Percentiles rank a stretch among this genome's conserved stretches.
Evolutionary conservation across 225 moss, liverwort and hornwort genomes (phyloP).

Genomic region (Takakia lepidozioides): DNA sequence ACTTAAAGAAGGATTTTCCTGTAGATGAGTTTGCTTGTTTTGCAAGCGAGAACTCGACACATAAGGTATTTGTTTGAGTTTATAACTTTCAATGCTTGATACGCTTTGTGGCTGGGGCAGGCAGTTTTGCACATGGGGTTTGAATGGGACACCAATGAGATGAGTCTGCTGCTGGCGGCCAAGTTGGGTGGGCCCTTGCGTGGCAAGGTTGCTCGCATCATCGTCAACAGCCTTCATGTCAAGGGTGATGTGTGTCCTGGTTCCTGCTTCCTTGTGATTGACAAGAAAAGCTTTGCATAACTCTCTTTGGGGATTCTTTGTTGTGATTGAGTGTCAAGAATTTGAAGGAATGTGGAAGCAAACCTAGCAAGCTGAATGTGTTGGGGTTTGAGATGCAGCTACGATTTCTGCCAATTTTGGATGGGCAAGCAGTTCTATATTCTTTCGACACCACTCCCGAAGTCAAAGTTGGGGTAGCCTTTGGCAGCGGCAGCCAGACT

Average conservation of each 20-base stretch:
- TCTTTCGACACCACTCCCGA: slow-evolving; percentile 74
- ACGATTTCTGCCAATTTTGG: slow-evolving; percentile 71
- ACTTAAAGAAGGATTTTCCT: no score
- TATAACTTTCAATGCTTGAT: not conserved
- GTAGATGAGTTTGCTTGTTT: no score
- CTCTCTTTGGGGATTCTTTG: no score
- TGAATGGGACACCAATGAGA: slow-evolving; percentile 92
- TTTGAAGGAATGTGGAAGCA: not conserved
- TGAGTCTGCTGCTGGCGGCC: slow-evolving; percentile 88
- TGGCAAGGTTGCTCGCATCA: slow-evolving; percentile 81
- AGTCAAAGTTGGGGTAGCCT: slow-evolving; percentile 84
- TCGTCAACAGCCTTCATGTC: slow-evolving; percentile 79
- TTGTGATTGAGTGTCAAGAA: not conserved
- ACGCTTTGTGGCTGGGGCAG: slow-evolving; percentile 32
- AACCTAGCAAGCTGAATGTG: not conserved
- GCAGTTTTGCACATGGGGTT: slow-evolving; percentile 86
- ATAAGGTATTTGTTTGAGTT: slow-evolving; percentile 1
- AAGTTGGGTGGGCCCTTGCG: slow-evolving; percentile 81
- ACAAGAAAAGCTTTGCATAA: no score
- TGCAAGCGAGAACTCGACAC: no score
- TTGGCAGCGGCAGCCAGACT: slow-evolving; percentile 75
- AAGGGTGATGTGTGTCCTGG: slow-evolving; percentile 84
- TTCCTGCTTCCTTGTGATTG: slow-evolving; percentile 1
- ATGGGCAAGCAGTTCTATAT: slow-evolving; percentile 88
- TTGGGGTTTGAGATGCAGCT: slow-evolving; percentile 40